phyloP scores from a whole-genome alignment of 352 stramenopile genomes.

The Globisporangium orthogonon region DNA sequence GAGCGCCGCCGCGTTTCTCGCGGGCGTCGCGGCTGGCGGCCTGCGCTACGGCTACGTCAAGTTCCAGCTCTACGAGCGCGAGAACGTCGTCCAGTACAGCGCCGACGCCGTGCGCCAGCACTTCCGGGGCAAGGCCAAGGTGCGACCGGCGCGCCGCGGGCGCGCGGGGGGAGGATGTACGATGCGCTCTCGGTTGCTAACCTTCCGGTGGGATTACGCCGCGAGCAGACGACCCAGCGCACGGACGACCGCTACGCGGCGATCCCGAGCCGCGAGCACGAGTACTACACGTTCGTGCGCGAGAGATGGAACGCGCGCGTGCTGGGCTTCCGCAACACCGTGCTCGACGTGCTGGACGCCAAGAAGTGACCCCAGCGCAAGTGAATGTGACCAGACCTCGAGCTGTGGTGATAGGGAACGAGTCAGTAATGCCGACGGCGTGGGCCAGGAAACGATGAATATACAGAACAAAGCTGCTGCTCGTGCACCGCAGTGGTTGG shows the following conservation, averaged over 20 bases:
- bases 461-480: neutral
- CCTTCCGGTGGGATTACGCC: no score
- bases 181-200: neutral
- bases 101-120: slow-evolving; percentile 51
- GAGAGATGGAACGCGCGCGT: slow-evolving; percentile 71
- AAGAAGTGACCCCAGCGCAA: slow-evolving; percentile 17
- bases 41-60: slow-evolving; percentile 62
- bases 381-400: neutral
- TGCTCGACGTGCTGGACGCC: slow-evolving; percentile 42
- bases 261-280: slow-evolving; percentile 65
- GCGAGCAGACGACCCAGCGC: slow-evolving; percentile 6
- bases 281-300: slow-evolving; percentile 76
- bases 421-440: no score
- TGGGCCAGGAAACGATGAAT: neutral
- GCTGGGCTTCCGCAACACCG: slow-evolving; percentile 48
- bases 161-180: no score
- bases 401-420: neutral
- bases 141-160: slow-evolving; percentile 2
- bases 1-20: slow-evolving; percentile 59
- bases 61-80: slow-evolving; percentile 63
- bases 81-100: slow-evolving; percentile 67
- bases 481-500: no score
- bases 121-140: slow-evolving; percentile 36
- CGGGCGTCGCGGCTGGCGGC: slow-evolving; percentile 50
- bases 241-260: slow-evolving; percentile 48